Base-by-base conservation (phyloP, 106 monocot species). In the Narthecium ossifragum region DNA sequence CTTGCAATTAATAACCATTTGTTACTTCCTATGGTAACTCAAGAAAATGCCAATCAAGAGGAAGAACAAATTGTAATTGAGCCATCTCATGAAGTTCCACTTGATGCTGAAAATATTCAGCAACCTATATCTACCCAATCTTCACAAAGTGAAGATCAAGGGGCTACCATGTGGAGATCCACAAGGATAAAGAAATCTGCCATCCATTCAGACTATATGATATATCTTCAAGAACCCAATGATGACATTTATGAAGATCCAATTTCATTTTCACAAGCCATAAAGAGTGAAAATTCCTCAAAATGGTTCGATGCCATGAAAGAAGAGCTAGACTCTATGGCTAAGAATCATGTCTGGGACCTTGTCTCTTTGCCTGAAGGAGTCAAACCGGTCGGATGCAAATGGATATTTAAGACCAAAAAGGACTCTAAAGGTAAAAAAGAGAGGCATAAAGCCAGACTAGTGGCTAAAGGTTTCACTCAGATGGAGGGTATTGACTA, bases 181-280 rank as follows among this genome's bases (percentile, higher is more conserved):
- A 53, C 26, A 53, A 27, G 1, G 29, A 30, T 53, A 53, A 27
- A 28, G 17, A 53, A 53, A 51, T 51, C 51, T 51, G 22, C 22
- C 4, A 51, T 26, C 18, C 18, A 14, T 26, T 24, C 3, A 4
- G 51, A 51, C 13, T 51, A 25, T 51, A 4, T 51, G 51, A 24
- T 15, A 4, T 51, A 26, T 51, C 25, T 51, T 3, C 22, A 51
- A 7, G 26, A 26, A 8, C 26, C 18, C 5, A 12, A 37, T 4
- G 3, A 7, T 23, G 18, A 51, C 25, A 51, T 24, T 5, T 6
- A 51, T 5, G 51, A 51, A 4, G 51, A 24, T 18, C 22, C 25
- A 5, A 26, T 51, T 23, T 25, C 51, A 5, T 51, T 51, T 24
- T 51, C 26, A 46, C 46, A 46, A 4, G 13, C 46, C 46, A 46